These are phyloP conservation scores for Colletotrichum sp. DNA, from an alignment of 2,329 filamentous ascomycete genomes.

Conservation along the genomic window DNA sequence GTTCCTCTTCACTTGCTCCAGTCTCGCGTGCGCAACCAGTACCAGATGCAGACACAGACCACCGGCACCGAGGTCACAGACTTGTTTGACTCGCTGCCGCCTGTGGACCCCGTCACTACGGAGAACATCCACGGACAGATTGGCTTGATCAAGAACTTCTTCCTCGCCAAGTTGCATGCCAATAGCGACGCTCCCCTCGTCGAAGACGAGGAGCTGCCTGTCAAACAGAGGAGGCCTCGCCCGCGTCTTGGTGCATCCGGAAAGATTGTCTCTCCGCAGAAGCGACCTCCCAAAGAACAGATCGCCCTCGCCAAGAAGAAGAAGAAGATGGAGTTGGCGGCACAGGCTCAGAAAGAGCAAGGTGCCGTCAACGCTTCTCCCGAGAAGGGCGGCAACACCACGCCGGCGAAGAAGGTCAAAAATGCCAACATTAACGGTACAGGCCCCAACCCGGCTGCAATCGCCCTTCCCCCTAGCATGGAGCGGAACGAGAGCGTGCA, in stretches of 20 bases:
- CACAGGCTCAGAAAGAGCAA: slow-evolving; percentile 55
- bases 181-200: slow-evolving; percentile 75
- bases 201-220: slow-evolving; percentile 93
- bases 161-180: slow-evolving; percentile 84
- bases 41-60: slow-evolving; percentile 75
- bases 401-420: slow-evolving; percentile 60
- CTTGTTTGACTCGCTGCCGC: slow-evolving; percentile 70
- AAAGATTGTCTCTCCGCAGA: slow-evolving; percentile 86
- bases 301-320: slow-evolving; percentile 86
- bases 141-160: slow-evolving; percentile 89
- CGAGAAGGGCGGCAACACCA: slow-evolving; percentile 40
- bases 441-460: slow-evolving; percentile 41
- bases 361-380: slow-evolving; percentile 35
- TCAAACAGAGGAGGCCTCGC: slow-evolving; percentile 83
- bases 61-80: slow-evolving; percentile 58
- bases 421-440: slow-evolving; percentile 40
- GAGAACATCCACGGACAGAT: slow-evolving; percentile 82
- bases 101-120: slow-evolving; percentile 78
- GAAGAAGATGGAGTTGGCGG: slow-evolving; percentile 71
- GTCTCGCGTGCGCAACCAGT: slow-evolving; percentile 84
- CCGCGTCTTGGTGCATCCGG: slow-evolving; percentile 73
- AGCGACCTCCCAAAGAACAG: slow-evolving; percentile 81
- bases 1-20: slow-evolving; percentile 95
- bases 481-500: slow-evolving; percentile 63
- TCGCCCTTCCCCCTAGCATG: slow-evolving; percentile 54